Evolutionary conservation across 352 stramenopile genomes (phyloP).

Genomic region (Phytophthora chlamydospora): DNA sequence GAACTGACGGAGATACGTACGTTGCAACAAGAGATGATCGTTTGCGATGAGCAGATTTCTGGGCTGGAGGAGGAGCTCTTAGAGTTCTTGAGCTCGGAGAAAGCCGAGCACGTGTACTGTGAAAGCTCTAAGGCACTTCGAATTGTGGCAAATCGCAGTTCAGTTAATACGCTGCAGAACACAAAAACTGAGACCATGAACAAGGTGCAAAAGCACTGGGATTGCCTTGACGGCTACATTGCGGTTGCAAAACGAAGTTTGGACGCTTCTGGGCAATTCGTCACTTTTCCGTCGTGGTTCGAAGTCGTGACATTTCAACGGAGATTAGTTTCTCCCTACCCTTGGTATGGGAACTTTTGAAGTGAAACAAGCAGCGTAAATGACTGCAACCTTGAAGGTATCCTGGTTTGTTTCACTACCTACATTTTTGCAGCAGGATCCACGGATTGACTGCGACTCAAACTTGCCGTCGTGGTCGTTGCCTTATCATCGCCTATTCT

Average conservation of each 20-base stretch:
- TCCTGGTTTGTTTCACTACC: too few relatives aligned
- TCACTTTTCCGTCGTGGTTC: conserved; percentile 24
- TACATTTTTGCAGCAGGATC: too few relatives aligned
- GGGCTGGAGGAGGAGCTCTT: conserved; percentile 67
- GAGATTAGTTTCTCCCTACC: conserved; percentile 15
- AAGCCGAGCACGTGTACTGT: conserved; percentile 42
- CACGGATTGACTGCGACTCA: too few relatives aligned
- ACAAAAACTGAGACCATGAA: conserved; percentile 42
- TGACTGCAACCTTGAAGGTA: too few relatives aligned
- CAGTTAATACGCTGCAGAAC: conserved; percentile 49
- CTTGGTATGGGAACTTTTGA: too few relatives aligned
- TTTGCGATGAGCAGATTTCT: conserved; percentile 61
- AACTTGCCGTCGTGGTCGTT: too few relatives aligned
- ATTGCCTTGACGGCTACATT: conserved; percentile 28
- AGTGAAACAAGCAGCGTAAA: too few relatives aligned
- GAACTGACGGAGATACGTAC: conserved; percentile 57
- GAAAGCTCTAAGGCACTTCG: conserved; percentile 61
- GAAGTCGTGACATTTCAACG: neutral
- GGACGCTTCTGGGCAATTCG: conserved; percentile 45
- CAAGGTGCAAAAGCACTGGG: conserved; percentile 45
- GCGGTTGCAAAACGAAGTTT: conserved; percentile 38
- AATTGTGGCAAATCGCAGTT: conserved; percentile 65
- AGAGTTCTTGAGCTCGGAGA: conserved; percentile 58
- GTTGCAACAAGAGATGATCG: conserved; percentile 49
- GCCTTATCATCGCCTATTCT: too few relatives aligned